These are phyloP conservation scores for Phytophthora pinifolia DNA, from an alignment of 352 stramenopile genomes.

Conservation along the genomic window DNA sequence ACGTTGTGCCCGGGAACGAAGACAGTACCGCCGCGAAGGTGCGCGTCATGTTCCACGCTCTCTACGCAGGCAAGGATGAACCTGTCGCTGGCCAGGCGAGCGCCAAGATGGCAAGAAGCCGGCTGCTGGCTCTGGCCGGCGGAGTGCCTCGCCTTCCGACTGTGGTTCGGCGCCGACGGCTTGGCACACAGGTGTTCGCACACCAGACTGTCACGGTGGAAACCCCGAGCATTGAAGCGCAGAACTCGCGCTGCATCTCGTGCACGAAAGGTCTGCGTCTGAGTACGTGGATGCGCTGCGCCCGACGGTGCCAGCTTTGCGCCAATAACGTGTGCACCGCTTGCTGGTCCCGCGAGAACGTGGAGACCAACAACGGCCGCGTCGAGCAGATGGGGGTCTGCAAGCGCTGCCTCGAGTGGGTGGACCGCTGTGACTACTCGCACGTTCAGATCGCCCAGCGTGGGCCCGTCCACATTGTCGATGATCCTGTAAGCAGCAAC, in stretches of 20 bases:
- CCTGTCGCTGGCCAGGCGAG: slow-evolving; percentile 7
- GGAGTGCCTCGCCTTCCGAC: slow-evolving; percentile 31
- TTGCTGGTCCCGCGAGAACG: slow-evolving; percentile 40
- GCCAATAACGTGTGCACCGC: slow-evolving; percentile 47
- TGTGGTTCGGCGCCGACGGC: slow-evolving; percentile 35
- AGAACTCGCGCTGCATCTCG: slow-evolving; percentile 32
- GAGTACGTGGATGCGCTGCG: slow-evolving; percentile 1
- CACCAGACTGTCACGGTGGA: slow-evolving; percentile 3
- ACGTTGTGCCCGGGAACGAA: slow-evolving; percentile 27
- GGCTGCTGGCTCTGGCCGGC: slow-evolving; percentile 30
- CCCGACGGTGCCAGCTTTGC: slow-evolving; percentile 27
- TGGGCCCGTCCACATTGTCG: slow-evolving; percentile 25
- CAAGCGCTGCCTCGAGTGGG: slow-evolving; percentile 44
- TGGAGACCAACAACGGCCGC: slow-evolving; percentile 45
- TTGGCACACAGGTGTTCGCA: slow-evolving; percentile 38
- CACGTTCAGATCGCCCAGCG: slow-evolving; percentile 26
- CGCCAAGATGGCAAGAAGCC: slow-evolving; percentile 25
- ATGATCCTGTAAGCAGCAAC: slow-evolving; percentile 17
- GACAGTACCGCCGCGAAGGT: slow-evolving; percentile 15
- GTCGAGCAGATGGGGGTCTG: slow-evolving; percentile 36
- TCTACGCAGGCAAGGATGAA: slow-evolving; percentile 5
- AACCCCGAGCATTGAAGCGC: slow-evolving; percentile 9
- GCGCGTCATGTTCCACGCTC: slow-evolving; percentile 38
- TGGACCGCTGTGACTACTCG: slow-evolving; percentile 43
- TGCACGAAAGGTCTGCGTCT: background rate